Base-by-base conservation (phyloP, 2,329 filamentous ascomycete genomes). In the Alternaria alternata region DNA sequence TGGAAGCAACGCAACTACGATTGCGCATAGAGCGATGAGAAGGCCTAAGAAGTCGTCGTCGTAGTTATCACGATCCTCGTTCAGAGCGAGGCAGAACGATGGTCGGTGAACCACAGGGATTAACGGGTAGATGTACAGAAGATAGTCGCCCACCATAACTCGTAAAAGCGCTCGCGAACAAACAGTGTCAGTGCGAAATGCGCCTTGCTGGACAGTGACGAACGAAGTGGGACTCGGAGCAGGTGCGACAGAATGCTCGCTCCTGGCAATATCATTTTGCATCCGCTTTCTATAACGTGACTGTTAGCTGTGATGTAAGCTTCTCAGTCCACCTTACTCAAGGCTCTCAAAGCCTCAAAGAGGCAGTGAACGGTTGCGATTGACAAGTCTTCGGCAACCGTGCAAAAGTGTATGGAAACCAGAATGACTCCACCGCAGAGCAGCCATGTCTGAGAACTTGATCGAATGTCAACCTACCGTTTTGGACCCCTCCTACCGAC, bases 101-200 rank as follows among this genome's bases (percentile, higher is more conserved):
- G 52, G 52, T 12, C 39, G 52, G 22, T 54, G 52, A 20, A 46
- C 26, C 24, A 54, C 52, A 7, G 52, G 52, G 22, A 54, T 54
- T 12, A 54, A 41, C 5, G 39, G 41, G 28, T 54, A 54, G n/a
- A 54, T 20, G n/a, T 14, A 47, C n/a, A 24, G 12, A 26, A 54
- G 39, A 26, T 46, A 54, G 28, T 54, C 52, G 8, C 39, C 20
- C 26, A 46, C 32, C 18, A 54, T n/a, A 46, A 16, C 3, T 8
- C 30, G 39, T n/a, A 54, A 26, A 32, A 54, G 41, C 5, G 34
- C 34, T 36, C 34, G 34, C 34, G 34, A 36, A 36, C 34, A 36
- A 14, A 36, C 6, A 4, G 12, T 36, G 34, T 36, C 34, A 16
- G 34, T 36, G 34, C 34, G 34, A 16, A 36, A 36, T 36, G 34